Percentiles rank a stretch among this genome's conserved stretches.
Evolutionary conservation across 2,329 filamentous ascomycete species (phyloP).

Genomic region (Colletotrichum liaoningense): DNA sequence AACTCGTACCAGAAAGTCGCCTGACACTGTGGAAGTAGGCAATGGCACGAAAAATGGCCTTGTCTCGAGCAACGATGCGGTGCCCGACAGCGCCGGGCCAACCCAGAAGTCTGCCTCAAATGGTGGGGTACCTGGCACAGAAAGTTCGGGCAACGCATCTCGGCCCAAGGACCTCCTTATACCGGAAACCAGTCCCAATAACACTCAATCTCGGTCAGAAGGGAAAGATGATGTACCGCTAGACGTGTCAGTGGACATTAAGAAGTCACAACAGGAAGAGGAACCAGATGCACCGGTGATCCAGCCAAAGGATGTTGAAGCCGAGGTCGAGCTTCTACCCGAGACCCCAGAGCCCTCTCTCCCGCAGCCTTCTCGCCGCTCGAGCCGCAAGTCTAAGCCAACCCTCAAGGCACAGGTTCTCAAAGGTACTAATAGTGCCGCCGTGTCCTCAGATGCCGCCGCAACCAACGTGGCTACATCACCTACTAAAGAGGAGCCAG

Average conservation of each 20-base stretch:
- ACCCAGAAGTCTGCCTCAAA: constrained; percentile 14
- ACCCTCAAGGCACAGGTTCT: constrained; percentile 22
- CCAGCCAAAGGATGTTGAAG: neutral
- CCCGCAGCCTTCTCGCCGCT: constrained; percentile 21
- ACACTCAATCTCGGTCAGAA: constrained; percentile 26
- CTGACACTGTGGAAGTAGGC: neutral
- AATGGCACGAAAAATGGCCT: neutral
- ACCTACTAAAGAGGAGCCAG: neutral
- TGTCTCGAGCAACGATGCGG: constrained; percentile 30
- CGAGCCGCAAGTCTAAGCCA: constrained; percentile 24
- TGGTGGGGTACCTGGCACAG: constrained; percentile 5
- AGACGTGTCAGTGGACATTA: neutral
- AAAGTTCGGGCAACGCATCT: constrained; percentile 31
- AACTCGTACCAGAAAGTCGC: neutral
- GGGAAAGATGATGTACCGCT: neutral
- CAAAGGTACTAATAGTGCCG: neutral
- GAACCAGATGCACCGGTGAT: neutral
- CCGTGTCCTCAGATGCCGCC: neutral
- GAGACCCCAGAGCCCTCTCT: neutral
- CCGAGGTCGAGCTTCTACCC: neutral
- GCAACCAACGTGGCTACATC: neutral
- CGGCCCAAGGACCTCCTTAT: constrained; percentile 39
- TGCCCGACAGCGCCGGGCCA: constrained; percentile 30
- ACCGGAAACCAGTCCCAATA: constrained; percentile 45
- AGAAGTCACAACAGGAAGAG: neutral